Base-by-base conservation (phyloP, 106 monocot genomes). In the Cymbidium sinense region DNA sequence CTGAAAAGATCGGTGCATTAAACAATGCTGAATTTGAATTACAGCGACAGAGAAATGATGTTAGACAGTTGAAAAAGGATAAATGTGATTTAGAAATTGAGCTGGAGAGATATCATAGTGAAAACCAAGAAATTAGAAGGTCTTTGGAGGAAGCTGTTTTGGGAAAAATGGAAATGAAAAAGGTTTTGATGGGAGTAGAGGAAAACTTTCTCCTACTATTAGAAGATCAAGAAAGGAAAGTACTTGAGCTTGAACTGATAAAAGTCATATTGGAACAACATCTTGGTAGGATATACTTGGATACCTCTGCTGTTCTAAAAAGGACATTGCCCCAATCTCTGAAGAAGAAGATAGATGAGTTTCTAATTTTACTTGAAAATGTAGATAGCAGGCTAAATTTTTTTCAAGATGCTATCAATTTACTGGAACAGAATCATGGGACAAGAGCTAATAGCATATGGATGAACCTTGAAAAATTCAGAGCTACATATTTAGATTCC, bases 231-330 rank as follows among this genome's bases (percentile, higher is more conserved):
- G 86, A 85, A 29, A 80, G 34, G 76, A 44, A 64, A 29, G 81
- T 89, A 23, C 81, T 85, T 78, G 83, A 90, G 30, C 85, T 90
- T 28, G 64, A 76, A 77, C 71, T 78, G 50, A 64, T 65, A 8
- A 75, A 84, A 34, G 15, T 36, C 41, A 21, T 73, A 4, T 35
- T 85, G 17, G 78, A 87, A 81, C 83, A 90, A 85, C 74, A 74
- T 3, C 15, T 74, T 47, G 58, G 83, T 77, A 84, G 30, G 21
- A 25, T 41, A 74, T 27, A 77, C 28, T 30, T 73, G 34, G 83
- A 86, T 62, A 52, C 65, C 78, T 74, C 11, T 12, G 39, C 29
- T 73, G 43, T 43, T 50, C 77, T 75, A 29, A 90, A 77, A 71
- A 10, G 44, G 35, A 83, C 79, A 35, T 70, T 30, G 50, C 79